Evolutionary conservation across 106 monocot genomes (phyloP).

Genomic region (Posidonia australis): DNA sequence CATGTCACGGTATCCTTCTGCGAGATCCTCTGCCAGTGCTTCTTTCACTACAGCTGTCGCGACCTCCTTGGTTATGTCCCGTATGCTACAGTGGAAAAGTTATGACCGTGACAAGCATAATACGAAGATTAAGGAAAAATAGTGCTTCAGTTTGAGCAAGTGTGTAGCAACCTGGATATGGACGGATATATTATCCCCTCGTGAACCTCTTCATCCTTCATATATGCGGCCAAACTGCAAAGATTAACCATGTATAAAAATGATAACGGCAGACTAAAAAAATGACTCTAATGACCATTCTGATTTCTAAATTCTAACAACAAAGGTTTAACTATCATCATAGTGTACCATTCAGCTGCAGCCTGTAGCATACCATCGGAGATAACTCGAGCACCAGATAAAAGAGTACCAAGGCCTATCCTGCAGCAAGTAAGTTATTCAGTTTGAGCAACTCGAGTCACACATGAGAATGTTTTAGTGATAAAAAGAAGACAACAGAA

Average conservation of each 20-base stretch:
- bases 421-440: slow-evolving; percentile 23
- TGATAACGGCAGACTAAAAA: not conserved
- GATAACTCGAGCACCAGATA: slow-evolving; percentile 81
- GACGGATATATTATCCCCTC: slow-evolving; percentile 85
- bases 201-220: slow-evolving; percentile 89
- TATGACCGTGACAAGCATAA: not conserved
- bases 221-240: slow-evolving; percentile 82
- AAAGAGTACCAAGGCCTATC: slow-evolving; percentile 87
- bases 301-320: too few species aligned
- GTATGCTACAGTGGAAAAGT: slow-evolving; percentile 34
- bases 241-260: not conserved
- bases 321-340: too few species aligned
- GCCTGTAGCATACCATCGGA: slow-evolving; percentile 99
- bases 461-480: not conserved
- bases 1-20: slow-evolving; percentile 82
- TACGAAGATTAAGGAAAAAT: not conserved
- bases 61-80: slow-evolving; percentile 91
- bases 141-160: not conserved
- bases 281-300: not conserved
- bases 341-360: slow-evolving; percentile 78
- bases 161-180: slow-evolving; percentile 57
- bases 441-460: not conserved
- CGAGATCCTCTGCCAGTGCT: slow-evolving; percentile 76
- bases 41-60: slow-evolving; percentile 85
- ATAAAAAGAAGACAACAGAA: slow-evolving; percentile 3